Conservation (phyloP, 306 rosid genomes). For the Hippophae tibetana region DNA sequence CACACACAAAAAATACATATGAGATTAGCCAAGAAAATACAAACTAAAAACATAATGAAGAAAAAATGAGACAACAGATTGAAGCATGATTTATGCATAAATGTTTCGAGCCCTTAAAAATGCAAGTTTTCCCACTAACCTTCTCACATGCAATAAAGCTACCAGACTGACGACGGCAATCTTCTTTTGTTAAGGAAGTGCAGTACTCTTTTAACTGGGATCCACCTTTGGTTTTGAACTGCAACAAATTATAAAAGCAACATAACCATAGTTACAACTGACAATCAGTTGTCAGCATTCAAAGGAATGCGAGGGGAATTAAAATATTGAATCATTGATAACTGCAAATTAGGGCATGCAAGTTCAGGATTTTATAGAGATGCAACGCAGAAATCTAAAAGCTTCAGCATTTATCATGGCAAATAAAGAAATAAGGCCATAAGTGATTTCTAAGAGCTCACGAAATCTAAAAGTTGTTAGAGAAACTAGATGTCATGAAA, state of each 20-base stretch:
- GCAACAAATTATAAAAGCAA: constrained; percentile 25
- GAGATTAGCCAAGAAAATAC: not conserved
- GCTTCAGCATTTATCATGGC: not conserved
- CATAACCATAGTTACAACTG: not conserved
- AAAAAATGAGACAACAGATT: not conserved
- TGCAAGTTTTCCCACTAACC: constrained; percentile 35
- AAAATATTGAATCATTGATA: not conserved
- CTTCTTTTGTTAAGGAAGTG: constrained; percentile 86
- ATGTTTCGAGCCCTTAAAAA: constrained; percentile 2
- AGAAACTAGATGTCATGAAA: too few relatives aligned
- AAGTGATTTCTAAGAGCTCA: not conserved
- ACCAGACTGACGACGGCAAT: constrained; percentile 78
- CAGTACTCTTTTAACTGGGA: constrained; percentile 81
- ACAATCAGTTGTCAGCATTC: not conserved
- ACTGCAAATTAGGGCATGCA: not conserved
- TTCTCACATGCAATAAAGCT: constrained; percentile 83
- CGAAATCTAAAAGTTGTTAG: too few relatives aligned
- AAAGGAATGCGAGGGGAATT: not conserved
- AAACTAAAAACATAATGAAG: constrained; percentile 1
- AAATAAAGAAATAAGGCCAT: not conserved
- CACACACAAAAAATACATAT: not conserved
- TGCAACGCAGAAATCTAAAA: not conserved
- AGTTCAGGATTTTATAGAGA: not conserved
- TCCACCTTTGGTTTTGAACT: constrained; percentile 94
- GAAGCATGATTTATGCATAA: not conserved